Percentiles rank a stretch among this genome's conserved stretches.
Conservation (phyloP, 208 protist species). For the Trichomonas gallinae region DNA sequence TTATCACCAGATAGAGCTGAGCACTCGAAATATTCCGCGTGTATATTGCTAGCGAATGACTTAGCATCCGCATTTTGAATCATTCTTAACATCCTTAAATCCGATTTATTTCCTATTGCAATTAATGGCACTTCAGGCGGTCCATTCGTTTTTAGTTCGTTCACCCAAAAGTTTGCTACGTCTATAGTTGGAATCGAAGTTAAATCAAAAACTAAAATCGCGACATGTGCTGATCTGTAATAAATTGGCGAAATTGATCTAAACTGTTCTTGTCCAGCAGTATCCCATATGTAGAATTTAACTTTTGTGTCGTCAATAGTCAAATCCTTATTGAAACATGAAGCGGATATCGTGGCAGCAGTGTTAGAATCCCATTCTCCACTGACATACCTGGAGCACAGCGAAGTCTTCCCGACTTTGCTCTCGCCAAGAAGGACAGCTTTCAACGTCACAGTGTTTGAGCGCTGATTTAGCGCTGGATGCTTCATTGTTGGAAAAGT, state of each 20-base stretch:
- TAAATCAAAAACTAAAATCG: neutral
- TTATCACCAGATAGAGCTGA: neutral
- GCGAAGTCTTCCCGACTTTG: neutral
- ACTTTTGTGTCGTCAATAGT: neutral
- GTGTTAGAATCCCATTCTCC: neutral
- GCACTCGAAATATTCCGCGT: neutral
- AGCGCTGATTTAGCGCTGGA: neutral
- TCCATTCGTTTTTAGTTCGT: neutral
- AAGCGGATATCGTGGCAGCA: neutral
- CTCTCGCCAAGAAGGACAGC: neutral
- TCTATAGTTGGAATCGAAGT: neutral
- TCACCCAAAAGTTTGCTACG: neutral
- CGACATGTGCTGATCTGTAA: neutral
- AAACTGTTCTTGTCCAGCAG: neutral
- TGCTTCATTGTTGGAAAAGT: neutral
- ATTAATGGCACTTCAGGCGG: neutral
- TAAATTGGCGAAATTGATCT: neutral
- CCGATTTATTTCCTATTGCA: neutral
- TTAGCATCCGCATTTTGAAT: neutral
- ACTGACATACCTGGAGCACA: neutral
- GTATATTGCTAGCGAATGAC: neutral
- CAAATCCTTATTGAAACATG: neutral
- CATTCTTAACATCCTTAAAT: neutral
- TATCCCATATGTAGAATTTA: neutral
- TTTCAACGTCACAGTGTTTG: neutral